These are phyloP conservation scores for Oryza meyeriana DNA, from an alignment of 176 grass and related monocot genomes.

Conservation along the genomic window DNA sequence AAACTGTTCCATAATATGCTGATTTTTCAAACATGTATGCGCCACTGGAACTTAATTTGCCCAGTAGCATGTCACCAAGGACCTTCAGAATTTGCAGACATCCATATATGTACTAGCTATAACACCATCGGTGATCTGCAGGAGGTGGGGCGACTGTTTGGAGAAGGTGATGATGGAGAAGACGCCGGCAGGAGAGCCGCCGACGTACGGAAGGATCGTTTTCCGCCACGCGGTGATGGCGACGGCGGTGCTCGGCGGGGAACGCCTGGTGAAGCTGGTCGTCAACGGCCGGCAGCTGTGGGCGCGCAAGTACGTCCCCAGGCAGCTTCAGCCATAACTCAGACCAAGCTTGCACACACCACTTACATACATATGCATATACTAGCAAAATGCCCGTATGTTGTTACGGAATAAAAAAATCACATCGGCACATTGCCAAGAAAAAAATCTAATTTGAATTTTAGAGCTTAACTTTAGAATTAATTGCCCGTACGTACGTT, in stretches of 20 bases:
- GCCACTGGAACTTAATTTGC: neutral
- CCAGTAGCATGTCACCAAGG: too few species aligned
- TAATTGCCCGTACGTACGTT: too few species aligned
- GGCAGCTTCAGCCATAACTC: neutral
- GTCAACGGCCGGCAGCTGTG: slow-evolving; percentile 63
- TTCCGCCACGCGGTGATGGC: slow-evolving; percentile 28
- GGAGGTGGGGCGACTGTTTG: slow-evolving; percentile 67
- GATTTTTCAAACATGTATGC: neutral
- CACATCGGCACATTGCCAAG: too few species aligned
- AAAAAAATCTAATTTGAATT: too few species aligned
- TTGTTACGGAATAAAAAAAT: too few species aligned
- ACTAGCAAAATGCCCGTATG: too few species aligned
- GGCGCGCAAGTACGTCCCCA: slow-evolving; percentile 65
- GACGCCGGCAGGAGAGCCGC: slow-evolving; percentile 20
- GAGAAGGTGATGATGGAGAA: slow-evolving; percentile 66
- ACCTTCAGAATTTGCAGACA: neutral
- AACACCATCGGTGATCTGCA: neutral
- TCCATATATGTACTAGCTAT: neutral
- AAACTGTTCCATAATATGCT: neutral
- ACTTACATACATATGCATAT: neutral
- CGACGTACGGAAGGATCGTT: slow-evolving; percentile 57
- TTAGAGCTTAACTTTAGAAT: too few species aligned
- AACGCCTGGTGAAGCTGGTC: slow-evolving; percentile 50
- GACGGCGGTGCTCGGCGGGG: slow-evolving; percentile 41
- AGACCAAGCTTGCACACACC: neutral